phyloP scores from a whole-genome alignment of 2,329 filamentous ascomycete species.

The Pseudocercospora musae region DNA sequence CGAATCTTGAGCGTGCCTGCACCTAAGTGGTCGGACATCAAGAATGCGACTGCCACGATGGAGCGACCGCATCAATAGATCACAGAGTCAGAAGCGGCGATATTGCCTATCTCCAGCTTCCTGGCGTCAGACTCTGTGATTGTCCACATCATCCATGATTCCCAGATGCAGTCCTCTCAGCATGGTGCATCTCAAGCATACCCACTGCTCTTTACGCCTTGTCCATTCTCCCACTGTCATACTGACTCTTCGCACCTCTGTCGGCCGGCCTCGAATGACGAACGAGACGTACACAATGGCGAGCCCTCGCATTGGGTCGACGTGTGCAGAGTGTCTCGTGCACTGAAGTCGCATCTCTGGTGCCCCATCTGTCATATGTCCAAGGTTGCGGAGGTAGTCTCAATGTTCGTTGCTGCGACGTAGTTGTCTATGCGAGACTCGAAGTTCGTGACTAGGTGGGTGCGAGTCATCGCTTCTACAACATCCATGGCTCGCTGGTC shows the following conservation, averaged over 20 bases:
- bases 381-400: not conserved
- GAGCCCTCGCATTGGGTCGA: not conserved
- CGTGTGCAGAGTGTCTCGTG: not conserved
- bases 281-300: not conserved
- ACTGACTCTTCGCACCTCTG: not conserved
- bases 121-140: too few species aligned
- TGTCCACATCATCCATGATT: not conserved
- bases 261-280: not conserved
- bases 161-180: not conserved
- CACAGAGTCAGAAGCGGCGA: not conserved
- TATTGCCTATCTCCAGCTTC: too few species aligned
- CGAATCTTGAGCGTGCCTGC: slow-evolving; percentile 30
- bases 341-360: not conserved
- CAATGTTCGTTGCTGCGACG: not conserved
- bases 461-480: not conserved
- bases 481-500: not conserved
- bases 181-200: not conserved
- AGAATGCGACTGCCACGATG: slow-evolving; percentile 18
- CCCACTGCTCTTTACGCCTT: not conserved
- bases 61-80: not conserved
- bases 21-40: slow-evolving; percentile 29
- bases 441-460: not conserved
- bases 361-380: not conserved
- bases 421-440: not conserved
- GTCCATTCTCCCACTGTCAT: not conserved